Conservation (phyloP, 1,139 yeast genomes). For the Diutina ranongensis region DNA sequence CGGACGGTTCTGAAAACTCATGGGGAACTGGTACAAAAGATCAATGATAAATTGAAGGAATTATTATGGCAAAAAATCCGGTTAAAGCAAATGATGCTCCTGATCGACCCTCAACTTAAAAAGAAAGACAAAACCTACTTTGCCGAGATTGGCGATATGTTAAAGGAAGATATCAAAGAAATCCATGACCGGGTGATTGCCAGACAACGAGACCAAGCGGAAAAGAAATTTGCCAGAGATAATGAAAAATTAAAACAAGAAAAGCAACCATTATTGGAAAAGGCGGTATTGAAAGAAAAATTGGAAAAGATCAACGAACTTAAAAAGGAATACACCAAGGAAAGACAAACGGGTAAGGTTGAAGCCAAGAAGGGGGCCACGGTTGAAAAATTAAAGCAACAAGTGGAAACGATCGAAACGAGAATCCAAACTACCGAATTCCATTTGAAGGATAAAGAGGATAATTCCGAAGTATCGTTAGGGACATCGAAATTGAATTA, state of each 20-base stretch:
- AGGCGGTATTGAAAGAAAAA: conserved; percentile 47
- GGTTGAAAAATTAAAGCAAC: conserved; percentile 64
- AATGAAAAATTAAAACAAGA: conserved; percentile 61
- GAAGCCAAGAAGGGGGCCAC: conserved; percentile 42
- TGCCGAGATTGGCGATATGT: conserved; percentile 58
- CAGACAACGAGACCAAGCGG: conserved; percentile 52
- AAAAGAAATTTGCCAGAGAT: conserved; percentile 61
- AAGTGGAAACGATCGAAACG: conserved; percentile 60
- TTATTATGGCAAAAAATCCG: conserved; percentile 77
- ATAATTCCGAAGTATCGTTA: conserved; percentile 84
- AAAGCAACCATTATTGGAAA: conserved; percentile 39
- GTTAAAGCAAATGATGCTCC: conserved; percentile 56
- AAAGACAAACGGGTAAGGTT: conserved; percentile 50
- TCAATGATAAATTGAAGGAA: conserved; percentile 66
- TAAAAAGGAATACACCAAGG: conserved; percentile 42
- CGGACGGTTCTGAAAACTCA: conserved; percentile 83
- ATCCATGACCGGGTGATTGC: conserved; percentile 46
- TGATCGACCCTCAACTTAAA: conserved; percentile 43
- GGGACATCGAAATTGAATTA: conserved; percentile 92
- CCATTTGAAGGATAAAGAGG: conserved; percentile 84
- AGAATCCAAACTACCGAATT: conserved; percentile 59
- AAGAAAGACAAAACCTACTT: conserved; percentile 50
- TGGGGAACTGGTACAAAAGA: conserved; percentile 68
- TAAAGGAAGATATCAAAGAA: conserved; percentile 48
- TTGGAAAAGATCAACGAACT: conserved; percentile 47